Evolutionary conservation across 148 eudicot species (phyloP), one percentile per base, ranked within the genome.

Genomic region (Chenopodium quinoa): DNA sequence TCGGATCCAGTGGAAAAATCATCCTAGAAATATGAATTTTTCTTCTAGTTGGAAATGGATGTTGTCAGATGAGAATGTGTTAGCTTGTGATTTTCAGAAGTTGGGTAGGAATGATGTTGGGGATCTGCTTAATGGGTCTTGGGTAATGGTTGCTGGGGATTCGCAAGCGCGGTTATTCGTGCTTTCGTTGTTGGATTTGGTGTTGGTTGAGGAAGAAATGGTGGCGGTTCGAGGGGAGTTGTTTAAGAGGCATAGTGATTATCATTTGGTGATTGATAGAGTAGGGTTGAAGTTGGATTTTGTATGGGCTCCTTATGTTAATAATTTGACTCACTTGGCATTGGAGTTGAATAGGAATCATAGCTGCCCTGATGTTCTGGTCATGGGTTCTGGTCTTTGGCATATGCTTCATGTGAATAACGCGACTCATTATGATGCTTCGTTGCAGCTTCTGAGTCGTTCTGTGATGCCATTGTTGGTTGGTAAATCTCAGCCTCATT

Each of bases 321-420:
- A 46, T 6, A 92, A 93, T 86, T 83, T 92, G 86, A 96, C 93
- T 0, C 80, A 84, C 27, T 79, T 90, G 58, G 77, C 85, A 77
- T 23, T 72, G 27, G 89, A 70, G 12, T 85, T 90, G 62, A 88
- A 79, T 77, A 75, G 73, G 52, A 90, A 85, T n/a, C 84, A 79
- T 85, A 87, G 80, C 68, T 87, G 78, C 68, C 99, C 99, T 0
- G 95, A 96, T 90, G 93, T 96, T 80, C 62, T 93, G 73, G 88
- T 93, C 34, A 90, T 96, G 92, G 98, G 99, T 31, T 89, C 93
- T n/a, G 99, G 99, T 56, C 86, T 96, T 37, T 96, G 99, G 99
- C 92, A 96, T 82, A 93, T 93, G 97, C 85, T 96, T n/a, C 98
- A 91, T 81, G 64, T 91, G 27, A 85, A 86, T 12, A 90, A 93